phyloP scores from a whole-genome alignment of 805 yeast genomes.

The Yamadazyma akitaensis region DNA sequence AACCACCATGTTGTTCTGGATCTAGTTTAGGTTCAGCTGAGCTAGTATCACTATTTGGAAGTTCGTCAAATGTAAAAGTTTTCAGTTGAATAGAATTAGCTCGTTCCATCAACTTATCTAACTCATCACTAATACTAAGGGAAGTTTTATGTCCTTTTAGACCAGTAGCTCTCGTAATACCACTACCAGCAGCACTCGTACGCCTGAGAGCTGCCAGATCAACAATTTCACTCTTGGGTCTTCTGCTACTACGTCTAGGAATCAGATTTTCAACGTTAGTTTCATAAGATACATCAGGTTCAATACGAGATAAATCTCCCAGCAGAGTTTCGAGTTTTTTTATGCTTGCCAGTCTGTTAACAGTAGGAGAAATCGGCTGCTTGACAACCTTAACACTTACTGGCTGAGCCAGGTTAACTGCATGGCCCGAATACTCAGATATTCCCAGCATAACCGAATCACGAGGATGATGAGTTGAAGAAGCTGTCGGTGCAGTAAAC shows the following conservation, averaged over 20 bases:
- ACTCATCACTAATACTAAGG: constrained; percentile 31
- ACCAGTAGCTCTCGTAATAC: background rate
- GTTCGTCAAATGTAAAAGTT: constrained; percentile 12
- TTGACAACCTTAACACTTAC: constrained; percentile 21
- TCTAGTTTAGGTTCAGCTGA: constrained; percentile 4
- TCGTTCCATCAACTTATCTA: constrained; percentile 37
- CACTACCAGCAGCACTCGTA: background rate
- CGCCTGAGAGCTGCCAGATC: constrained; percentile 3
- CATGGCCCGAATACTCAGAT: constrained; percentile 21
- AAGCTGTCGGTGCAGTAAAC: background rate
- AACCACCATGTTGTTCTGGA: background rate
- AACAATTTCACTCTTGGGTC: constrained; percentile 32
- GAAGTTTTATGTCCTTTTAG: constrained; percentile 19
- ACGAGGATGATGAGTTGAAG: background rate
- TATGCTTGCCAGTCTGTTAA: constrained; percentile 12
- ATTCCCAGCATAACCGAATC: constrained; percentile 20
- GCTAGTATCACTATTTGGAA: constrained; percentile 11
- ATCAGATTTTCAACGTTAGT: constrained; percentile 35
- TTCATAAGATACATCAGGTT: constrained; percentile 29
- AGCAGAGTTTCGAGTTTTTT: constrained; percentile 5
- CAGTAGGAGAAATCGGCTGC: constrained; percentile 14
- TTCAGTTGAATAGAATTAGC: constrained; percentile 22
- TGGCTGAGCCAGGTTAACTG: constrained; percentile 19
- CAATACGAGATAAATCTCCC: background rate
- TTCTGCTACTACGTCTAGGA: constrained; percentile 37